Evolutionary conservation across 1,284 basidiomycete genomes (phyloP).

Genomic region (Ceratobasidium sp.): DNA sequence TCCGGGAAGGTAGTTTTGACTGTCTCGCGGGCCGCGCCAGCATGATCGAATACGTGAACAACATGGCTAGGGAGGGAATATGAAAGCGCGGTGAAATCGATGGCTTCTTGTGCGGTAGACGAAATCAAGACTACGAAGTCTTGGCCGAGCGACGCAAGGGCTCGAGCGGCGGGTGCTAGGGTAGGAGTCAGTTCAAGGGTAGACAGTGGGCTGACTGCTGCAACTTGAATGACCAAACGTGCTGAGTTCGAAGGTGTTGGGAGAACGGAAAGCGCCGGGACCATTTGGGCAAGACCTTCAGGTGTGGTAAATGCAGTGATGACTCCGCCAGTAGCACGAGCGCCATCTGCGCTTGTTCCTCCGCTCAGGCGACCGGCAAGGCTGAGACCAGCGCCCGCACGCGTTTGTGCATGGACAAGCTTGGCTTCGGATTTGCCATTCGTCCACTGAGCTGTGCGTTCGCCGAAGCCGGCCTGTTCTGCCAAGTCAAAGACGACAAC

Average conservation of each 20-base stretch:
- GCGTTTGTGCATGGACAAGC: conserved; percentile 80
- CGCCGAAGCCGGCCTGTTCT: conserved; percentile 78
- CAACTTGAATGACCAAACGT: conserved; percentile 79
- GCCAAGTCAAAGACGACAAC: conserved; percentile 84
- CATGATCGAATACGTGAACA: conserved; percentile 81
- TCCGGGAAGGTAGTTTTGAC: conserved; percentile 53
- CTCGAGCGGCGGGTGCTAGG: conserved; percentile 68
- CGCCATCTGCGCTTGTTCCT: conserved; percentile 75
- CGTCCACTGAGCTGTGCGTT: conserved; percentile 66
- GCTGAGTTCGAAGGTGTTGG: conserved; percentile 66
- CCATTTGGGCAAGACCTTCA: conserved; percentile 77
- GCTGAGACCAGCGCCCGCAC: conserved; percentile 83
- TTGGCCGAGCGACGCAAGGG: conserved; percentile 68
- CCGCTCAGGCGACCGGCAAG: conserved; percentile 80
- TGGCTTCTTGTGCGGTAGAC: conserved; percentile 77
- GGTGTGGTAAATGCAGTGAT: conserved; percentile 80
- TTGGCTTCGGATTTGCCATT: conserved; percentile 52
- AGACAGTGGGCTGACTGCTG: conserved; percentile 69
- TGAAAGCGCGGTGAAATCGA: conserved; percentile 72
- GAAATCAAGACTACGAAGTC: conserved; percentile 81
- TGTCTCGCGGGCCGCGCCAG: conserved; percentile 69
- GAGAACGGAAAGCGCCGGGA: conserved; percentile 70
- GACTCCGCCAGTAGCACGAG: conserved; percentile 55
- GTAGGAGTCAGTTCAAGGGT: conserved; percentile 74
- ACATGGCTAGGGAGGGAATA: conserved; percentile 72